Base-by-base conservation (phyloP, 2,329 filamentous ascomycete species). In the Fusarium tupiense region DNA sequence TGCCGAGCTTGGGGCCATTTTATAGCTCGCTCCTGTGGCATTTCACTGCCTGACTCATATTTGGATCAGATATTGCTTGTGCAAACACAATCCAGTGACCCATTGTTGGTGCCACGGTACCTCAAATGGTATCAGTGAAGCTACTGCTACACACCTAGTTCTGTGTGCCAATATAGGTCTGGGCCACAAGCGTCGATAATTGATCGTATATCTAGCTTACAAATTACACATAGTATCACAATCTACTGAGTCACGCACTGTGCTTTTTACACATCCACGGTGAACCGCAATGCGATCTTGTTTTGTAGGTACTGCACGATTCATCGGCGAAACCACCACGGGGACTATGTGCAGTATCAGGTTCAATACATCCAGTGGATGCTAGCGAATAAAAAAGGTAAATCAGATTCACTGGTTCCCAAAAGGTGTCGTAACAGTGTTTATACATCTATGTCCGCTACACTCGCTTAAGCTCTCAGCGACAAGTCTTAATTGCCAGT, bases 171-270 rank as follows among this genome's bases (percentile, higher is more conserved):
- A 7, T 16, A 0, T 1, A 9, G 24, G 8, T 20, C 19, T 14
- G 0, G 19, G 8, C 1, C 19, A 47, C 12, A 14, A 8, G 0
- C 6, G 3, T 8, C 9, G 4, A 8, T 22, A 0, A 22, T 19
- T 16, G 13, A 16, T 22, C 8, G 2, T 6, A 16, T 22, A 29
- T 29, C 26, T 16, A 8, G 13, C 13, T 22, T 16, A 47, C 9
- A 11, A 16, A 47, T 5, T 16, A 11, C 4, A 29, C 44, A 22
- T 8, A 5, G 6, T 29, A 20, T 20, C 24, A 47, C 1, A 0
- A 11, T 47, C 44, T 29, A 16, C 4, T 11, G 19, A 11, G 3
- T 29, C 4, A 11, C 12, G 7, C 5, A 29, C 19, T 22, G 16
- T 22, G 0, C 8, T 14, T 11, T 0, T 29, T 29, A 29, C 26